Base-by-base conservation (phyloP, 1,139 yeast species). In the Hansenula lynferdii region DNA sequence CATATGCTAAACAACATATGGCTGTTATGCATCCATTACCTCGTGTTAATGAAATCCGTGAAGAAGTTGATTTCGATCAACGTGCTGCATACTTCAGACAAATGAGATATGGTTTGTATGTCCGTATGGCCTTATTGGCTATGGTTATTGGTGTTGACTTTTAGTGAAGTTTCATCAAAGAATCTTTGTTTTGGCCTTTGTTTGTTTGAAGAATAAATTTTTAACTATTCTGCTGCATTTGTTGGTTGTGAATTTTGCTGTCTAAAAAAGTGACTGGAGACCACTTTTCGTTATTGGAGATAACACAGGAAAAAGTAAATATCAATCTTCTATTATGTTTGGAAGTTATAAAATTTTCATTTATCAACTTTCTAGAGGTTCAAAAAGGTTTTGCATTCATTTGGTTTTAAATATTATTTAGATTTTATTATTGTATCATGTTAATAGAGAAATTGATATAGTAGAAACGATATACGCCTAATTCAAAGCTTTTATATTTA, bases 61-160 rank as follows among this genome's bases (percentile, higher is more conserved):
- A 89, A 68, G 98, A 94, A 70, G 97, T 94, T 56, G 99, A 94
- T 66, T 92, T 90, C 58, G 99, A 94, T 66, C 97, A 90, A 66
- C 85, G 98, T 66, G 97, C 98, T 50, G 97, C 97, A 44, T 92
- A 92, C 72, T 92, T 92, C 74, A 85, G 98, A 78, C 97, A 90
- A 73, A 92, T 92, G 97, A 84, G 94, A 67, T 92, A 92, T 61
- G 99, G 99, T 45, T 75, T 94, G 65, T 94, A 81, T 61, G 96
- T 94, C 40, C 87, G 99, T 76, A 94, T 94, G 99, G 98, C 98
- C 16, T 71, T 94, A 51, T 75, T 94, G 62, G 97, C 97, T 44
- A 85, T 92, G 95, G 98, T 94, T 49, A 80, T 94, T 67, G 98
- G 98, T 56, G 85, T 78, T 54, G 85, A 80, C 54, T 72, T 73